Base-by-base conservation (phyloP, 139 green algal genomes). In the Nannochloris sp. region DNA sequence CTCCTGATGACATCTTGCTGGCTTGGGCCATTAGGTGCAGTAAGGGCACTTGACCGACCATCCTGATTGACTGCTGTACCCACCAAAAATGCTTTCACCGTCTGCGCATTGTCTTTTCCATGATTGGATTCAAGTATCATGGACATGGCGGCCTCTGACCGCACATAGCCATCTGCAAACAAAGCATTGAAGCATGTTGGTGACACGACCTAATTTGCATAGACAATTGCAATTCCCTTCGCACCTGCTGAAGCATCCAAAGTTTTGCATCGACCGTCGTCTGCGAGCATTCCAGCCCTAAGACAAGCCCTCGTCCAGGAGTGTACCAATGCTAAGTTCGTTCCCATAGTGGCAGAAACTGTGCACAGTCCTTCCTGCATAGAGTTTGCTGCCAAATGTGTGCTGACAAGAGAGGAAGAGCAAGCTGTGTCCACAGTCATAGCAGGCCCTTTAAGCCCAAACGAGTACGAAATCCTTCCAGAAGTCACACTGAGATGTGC, bases 221-320 rank as follows among this genome's bases (percentile, higher is more conserved):
- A 40, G 4, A 24, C 48, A 24, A 29, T 18, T 54, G 9, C 18
- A 24, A 12, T n/a, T 10, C 15, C 21, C 21, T 27, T 64, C 37
- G 12, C 18, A 69, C 67, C 75, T 48, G 78, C 78, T 2, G 61
- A 66, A 3, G 78, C 76, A 56, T 95, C 88, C 21, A 96, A 71
- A 4, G 88, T 94, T 72, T 94, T 96, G 75, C 89, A 96, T 48
- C 85, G 74, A 9, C 85, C 89, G 16, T 90, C 84, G 3, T 76
- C 57, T 0, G 88, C 74, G 36, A 96, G 79, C 81, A 64, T 85
- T 69, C 36, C 78, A 34, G 74, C 61, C 0, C 72, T 57, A 18
- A 73, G 57, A 64, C 74, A 79, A 44, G 75, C 74, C 27, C 78
- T 75, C 8, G 74, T 82, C 19, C 80, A 87, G 49, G 88, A 79